Evolutionary conservation across 345 rosid genomes (phyloP).

Genomic region (Melaleuca quinquenervia): DNA sequence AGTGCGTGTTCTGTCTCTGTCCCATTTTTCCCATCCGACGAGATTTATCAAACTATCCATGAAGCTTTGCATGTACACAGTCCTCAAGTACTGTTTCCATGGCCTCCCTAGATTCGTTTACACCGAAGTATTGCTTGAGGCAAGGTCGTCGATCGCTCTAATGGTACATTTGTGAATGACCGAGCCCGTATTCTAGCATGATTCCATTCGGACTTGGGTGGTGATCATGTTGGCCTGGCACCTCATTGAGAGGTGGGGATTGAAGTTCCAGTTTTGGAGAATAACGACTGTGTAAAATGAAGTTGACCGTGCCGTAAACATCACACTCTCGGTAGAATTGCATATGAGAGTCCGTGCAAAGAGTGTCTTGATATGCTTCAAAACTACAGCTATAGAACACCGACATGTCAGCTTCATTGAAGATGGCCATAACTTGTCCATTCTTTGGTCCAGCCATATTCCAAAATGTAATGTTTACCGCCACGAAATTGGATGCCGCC

Average conservation of each 20-base stretch:
- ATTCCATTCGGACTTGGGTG: conserved; percentile 73
- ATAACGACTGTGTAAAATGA: conserved; percentile 80
- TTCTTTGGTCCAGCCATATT: conserved; percentile 78
- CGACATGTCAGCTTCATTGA: conserved; percentile 64
- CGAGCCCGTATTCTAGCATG: conserved; percentile 70
- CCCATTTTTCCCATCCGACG: conserved; percentile 67
- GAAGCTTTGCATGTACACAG: conserved; percentile 47
- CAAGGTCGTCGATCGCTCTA: conserved; percentile 52
- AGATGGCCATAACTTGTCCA: conserved; percentile 75
- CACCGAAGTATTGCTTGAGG: conserved; percentile 24
- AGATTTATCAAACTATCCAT: conserved; percentile 42
- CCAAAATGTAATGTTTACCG: conserved; percentile 59
- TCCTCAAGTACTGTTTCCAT: conserved; percentile 72
- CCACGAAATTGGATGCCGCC: conserved; percentile 62
- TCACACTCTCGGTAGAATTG: conserved; percentile 84
- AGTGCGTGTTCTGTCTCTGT: conserved; percentile 54
- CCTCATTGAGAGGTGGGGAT: conserved; percentile 47
- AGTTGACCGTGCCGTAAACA: conserved; percentile 76
- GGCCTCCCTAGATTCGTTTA: conserved; percentile 70
- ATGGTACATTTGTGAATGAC: conserved; percentile 56
- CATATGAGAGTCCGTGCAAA: conserved; percentile 58
- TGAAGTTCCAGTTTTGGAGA: conserved; percentile 61
- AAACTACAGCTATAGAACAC: conserved; percentile 73
- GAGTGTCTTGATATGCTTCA: conserved; percentile 79
- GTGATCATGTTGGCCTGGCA: conserved; percentile 79